Conservation (phyloP, 202 grass and related monocot species). For the Cymbopogon flexuosus region DNA sequence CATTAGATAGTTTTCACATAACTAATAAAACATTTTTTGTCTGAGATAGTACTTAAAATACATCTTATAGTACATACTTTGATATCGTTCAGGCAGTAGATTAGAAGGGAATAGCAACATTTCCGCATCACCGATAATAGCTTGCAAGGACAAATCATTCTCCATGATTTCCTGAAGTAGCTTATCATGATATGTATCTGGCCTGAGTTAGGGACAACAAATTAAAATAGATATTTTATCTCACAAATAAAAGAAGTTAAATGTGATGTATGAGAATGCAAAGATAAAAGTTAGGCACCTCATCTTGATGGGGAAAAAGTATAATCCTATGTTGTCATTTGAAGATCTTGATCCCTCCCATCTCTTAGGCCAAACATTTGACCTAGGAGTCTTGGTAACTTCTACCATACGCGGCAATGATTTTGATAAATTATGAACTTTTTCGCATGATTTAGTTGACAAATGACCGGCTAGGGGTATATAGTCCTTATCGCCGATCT, state of each 20-base stretch:
- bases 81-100: slow-evolving; percentile 45
- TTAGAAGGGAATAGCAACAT: slow-evolving; percentile 59
- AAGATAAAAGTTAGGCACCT: slow-evolving; percentile 33
- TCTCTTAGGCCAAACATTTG: slow-evolving; percentile 57
- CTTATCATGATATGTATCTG: slow-evolving; percentile 19
- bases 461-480: slow-evolving; percentile 41
- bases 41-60: not conserved
- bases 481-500: not conserved
- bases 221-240: not conserved
- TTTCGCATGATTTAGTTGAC: slow-evolving; percentile 55
- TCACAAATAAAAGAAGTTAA: not conserved
- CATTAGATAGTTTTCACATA: not conserved
- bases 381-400: slow-evolving; percentile 39
- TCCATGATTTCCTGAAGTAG: slow-evolving; percentile 48
- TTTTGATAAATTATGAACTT: slow-evolving; percentile 39
- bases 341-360: slow-evolving; percentile 41
- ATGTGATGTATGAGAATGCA: not conserved
- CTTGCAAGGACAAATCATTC: slow-evolving; percentile 43
- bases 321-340: slow-evolving; percentile 50
- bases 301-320: slow-evolving; percentile 50
- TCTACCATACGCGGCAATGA: slow-evolving; percentile 32
- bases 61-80: slow-evolving; percentile 36
- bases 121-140: slow-evolving; percentile 40
- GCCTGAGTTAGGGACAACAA: slow-evolving; percentile 19
- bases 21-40: not conserved